Base-by-base conservation (phyloP, 2,329 filamentous ascomycete genomes). In the Phyllosticta citrichinensis region DNA sequence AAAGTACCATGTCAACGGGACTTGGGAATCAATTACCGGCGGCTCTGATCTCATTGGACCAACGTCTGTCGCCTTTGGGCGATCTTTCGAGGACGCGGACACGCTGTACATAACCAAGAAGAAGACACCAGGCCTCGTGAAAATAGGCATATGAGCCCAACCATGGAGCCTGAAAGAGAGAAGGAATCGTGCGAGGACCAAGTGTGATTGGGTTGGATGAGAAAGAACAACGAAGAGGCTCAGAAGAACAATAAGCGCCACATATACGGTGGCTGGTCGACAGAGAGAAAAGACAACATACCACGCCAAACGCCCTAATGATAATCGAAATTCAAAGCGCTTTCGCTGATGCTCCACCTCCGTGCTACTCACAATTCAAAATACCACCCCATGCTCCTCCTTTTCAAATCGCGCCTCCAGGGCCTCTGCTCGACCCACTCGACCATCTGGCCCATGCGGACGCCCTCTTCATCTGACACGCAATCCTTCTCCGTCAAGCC, bases 81-180 rank as follows among this genome's bases (percentile, higher is more conserved):
- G 64, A 25, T 63, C 60, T 2, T 30, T 35, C n/a, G 63, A 54
- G 53, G 68, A 68, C 52, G 40, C 56, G 25, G 56, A 54, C 19
- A 58, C 63, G 1, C 47, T 68, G 57, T 72, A 69, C 63, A 56
- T 71, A 11, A 59, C 57, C 17, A 59, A 47, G 40, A 47, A 40
- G 33, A 40, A 47, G 40, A 47, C 40, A n/a, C 40, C 40, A n/a
- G 40, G 40, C n/a, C 17, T 47, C 5, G 14, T 47, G 5, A 47
- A 47, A 14, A 47, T 47, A n/a, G 40, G 40, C 40, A 17, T 47
- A n/a, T 47, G 17, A n/a, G 17, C 17, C 14, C n/a, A 5, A 17
- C n/a, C n/a, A n/a, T 47, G 12, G 17, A 19, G 6, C 40, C 10
- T 5, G 5, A 47, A 47, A 47, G 14, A 47, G 14, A 47, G 17